Evolutionary conservation across 2,329 filamentous ascomycete genomes (phyloP).

Genomic region (Dactylonectria estremocensis): DNA sequence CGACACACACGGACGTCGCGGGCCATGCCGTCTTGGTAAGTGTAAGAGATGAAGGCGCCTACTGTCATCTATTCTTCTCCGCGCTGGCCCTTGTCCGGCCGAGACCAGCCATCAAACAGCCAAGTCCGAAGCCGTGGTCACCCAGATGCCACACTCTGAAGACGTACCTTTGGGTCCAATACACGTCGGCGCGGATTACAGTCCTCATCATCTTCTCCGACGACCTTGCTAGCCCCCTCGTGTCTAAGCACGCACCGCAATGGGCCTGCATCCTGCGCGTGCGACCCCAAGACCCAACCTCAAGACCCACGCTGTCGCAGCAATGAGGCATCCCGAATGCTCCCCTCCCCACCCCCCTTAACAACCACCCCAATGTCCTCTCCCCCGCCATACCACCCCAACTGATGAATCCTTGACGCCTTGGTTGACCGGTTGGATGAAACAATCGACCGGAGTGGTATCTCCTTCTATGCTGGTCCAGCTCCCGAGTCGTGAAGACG

Average conservation of each 20-base stretch:
- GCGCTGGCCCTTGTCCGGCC: not conserved
- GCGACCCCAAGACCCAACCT: constrained; percentile 11
- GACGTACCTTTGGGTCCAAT: not conserved
- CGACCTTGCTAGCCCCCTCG: constrained; percentile 12
- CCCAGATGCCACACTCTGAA: constrained; percentile 1
- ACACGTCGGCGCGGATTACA: constrained; percentile 12
- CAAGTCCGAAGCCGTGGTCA: not conserved
- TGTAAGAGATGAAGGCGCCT: not conserved
- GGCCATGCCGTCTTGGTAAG: not conserved
- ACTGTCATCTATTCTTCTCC: not conserved
- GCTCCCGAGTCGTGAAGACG: not conserved
- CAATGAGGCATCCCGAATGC: not conserved
- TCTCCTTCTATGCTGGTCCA: not conserved
- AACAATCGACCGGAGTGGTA: not conserved
- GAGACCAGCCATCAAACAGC: not conserved
- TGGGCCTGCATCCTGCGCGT: constrained; percentile 18
- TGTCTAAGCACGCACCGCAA: constrained; percentile 12
- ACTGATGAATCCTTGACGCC: not conserved
- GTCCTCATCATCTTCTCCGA: constrained; percentile 8
- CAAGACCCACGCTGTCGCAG: constrained; percentile 17
- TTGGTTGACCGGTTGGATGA: constrained; percentile 2
- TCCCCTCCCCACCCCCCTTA: not conserved
- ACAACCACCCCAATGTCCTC: not conserved
- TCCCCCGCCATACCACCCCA: constrained; percentile 10
- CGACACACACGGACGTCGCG: not conserved